Evolutionary conservation across 345 rosid genomes (phyloP).

Genomic region (Reutealis trisperma): DNA sequence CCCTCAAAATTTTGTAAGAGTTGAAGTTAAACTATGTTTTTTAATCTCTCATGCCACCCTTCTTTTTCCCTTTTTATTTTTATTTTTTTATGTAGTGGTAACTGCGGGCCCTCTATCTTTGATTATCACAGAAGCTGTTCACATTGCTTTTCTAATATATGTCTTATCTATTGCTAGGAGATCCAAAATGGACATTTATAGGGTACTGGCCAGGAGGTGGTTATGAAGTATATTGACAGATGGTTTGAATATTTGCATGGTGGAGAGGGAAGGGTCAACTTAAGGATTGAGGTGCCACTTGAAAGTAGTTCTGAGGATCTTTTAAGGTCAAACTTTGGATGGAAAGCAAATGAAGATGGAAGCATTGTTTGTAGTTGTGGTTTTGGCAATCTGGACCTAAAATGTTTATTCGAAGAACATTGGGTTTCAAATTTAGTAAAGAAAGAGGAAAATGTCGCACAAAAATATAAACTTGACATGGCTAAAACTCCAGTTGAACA

Average conservation of each 20-base stretch:
- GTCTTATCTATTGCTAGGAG: constrained; percentile 31
- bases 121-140: constrained; percentile 30
- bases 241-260: constrained; percentile 45
- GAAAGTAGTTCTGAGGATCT: constrained; percentile 16
- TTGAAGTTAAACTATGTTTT: not conserved
- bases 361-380: constrained; percentile 57
- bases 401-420: constrained; percentile 38
- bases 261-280: not conserved
- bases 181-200: constrained; percentile 21
- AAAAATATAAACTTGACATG: not conserved
- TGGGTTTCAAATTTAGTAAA: constrained; percentile 42
- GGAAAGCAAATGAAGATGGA: constrained; percentile 60
- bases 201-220: constrained; percentile 12
- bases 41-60: not conserved
- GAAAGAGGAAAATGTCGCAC: constrained; percentile 33
- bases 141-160: constrained; percentile 26
- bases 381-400: constrained; percentile 38
- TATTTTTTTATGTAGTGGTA: constrained; percentile 49
- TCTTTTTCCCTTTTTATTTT: not conserved
- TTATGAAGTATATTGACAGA: constrained; percentile 6
- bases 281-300: not conserved
- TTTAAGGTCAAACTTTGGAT: constrained; percentile 16
- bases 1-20: not conserved
- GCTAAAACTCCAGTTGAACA: constrained; percentile 13
- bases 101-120: constrained; percentile 54